These are phyloP conservation scores for Debaryomycetaceae sp. DNA, from an alignment of 1,139 yeast genomes.

Conservation along the genomic window DNA sequence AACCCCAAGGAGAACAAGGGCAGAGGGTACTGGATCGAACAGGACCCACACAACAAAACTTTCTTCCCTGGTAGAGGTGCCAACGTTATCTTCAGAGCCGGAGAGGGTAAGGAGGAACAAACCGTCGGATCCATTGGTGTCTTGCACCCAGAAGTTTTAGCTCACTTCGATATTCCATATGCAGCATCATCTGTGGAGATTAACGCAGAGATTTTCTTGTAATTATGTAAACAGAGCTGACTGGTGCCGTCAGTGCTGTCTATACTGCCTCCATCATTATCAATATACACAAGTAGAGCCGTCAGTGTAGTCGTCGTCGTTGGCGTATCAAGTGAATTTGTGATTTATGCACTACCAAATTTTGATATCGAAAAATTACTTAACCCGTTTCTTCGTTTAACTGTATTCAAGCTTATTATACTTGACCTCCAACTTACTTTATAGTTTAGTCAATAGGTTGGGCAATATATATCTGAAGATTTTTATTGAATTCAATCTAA, in stretches of 20 bases:
- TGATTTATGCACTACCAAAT: background rate
- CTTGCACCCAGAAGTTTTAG: conserved; percentile 91
- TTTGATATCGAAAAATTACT: background rate
- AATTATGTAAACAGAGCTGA: conserved; percentile 25
- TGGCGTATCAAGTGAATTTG: background rate
- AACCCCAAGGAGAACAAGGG: conserved; percentile 46
- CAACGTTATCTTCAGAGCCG: conserved; percentile 67
- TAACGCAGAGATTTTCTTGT: conserved; percentile 74
- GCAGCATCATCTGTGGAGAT: conserved; percentile 91
- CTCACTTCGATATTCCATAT: conserved; percentile 83
- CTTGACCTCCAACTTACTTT: background rate
- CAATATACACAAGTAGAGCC: background rate
- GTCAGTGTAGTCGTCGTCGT: background rate
- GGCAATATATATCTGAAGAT: background rate
- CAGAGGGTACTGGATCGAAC: conserved; percentile 86
- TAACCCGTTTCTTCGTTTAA: background rate
- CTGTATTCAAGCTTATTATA: background rate
- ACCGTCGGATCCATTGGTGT: conserved; percentile 88
- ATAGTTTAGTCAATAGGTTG: background rate
- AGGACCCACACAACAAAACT: conserved; percentile 63
- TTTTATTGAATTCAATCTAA: background rate
- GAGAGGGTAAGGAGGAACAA: conserved; percentile 51
- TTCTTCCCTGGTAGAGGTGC: conserved; percentile 99
- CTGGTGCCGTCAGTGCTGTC: background rate
- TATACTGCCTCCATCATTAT: background rate